These are phyloP conservation scores for Cytospora piceicola DNA, from an alignment of 2,329 filamentous ascomycete species.

Conservation along the genomic window DNA sequence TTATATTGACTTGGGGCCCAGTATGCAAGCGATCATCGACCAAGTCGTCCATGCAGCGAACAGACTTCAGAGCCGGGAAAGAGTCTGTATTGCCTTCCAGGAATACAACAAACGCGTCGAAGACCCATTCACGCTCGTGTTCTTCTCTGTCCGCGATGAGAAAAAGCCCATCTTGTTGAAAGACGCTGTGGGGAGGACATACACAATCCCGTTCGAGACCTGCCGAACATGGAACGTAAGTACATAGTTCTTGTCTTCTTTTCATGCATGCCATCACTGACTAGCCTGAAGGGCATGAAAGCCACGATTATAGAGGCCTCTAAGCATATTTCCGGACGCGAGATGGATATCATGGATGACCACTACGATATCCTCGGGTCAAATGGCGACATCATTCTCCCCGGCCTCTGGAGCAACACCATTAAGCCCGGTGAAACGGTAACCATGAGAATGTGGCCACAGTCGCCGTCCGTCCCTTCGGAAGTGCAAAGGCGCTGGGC, in stretches of 20 bases:
- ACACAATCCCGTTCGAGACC: constrained; percentile 17
- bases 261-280: neutral
- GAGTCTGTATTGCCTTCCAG: constrained; percentile 18
- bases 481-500: neutral
- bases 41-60: constrained; percentile 18
- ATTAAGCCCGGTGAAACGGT: constrained; percentile 22
- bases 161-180: constrained; percentile 20
- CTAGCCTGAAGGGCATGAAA: neutral
- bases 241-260: neutral
- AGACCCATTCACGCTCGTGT: constrained; percentile 15
- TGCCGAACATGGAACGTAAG: constrained; percentile 19
- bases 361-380: constrained; percentile 13
- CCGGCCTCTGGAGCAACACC: constrained; percentile 16
- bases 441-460: constrained; percentile 18
- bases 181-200: constrained; percentile 13
- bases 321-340: neutral
- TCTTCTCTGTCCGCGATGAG: constrained; percentile 21
- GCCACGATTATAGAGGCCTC: constrained; percentile 1
- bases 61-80: constrained; percentile 17
- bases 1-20: constrained; percentile 1
- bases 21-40: neutral
- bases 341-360: constrained; percentile 12
- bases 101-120: neutral
- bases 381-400: constrained; percentile 15
- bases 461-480: neutral